Percentiles rank a stretch among this genome's conserved stretches.
Conservation (phyloP, 495 filamentous ascomycete genomes). For the Cercophora samala region DNA sequence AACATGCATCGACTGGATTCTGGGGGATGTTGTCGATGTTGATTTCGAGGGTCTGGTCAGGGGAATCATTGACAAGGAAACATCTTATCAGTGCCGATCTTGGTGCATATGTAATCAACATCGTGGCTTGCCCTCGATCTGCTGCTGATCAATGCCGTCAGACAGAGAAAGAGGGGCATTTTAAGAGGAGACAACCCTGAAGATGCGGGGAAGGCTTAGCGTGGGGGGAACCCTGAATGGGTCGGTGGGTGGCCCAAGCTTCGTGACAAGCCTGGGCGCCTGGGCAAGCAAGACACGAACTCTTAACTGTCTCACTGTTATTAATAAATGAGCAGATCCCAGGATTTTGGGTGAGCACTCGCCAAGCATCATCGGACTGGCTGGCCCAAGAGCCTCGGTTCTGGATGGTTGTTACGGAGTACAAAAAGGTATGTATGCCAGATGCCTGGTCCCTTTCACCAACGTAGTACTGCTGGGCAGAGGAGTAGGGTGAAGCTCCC, state of each 20-base stretch:
- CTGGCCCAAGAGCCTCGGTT: no score
- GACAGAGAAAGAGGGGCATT: background rate
- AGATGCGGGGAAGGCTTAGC: background rate
- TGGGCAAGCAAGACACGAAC: no score
- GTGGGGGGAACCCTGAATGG: background rate
- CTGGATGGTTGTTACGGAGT: no score
- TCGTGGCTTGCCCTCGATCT: background rate
- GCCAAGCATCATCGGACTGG: background rate
- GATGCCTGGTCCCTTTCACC: no score
- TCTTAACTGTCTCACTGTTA: no score
- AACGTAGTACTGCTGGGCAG: no score
- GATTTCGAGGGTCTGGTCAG: no score
- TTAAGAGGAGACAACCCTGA: background rate
- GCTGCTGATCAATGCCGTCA: background rate
- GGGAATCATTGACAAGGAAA: background rate
- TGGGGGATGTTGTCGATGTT: background rate
- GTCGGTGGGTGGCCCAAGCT: background rate
- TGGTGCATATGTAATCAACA: background rate
- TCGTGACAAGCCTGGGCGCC: background rate
- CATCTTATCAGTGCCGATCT: background rate
- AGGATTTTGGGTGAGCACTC: background rate
- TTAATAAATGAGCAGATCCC: background rate
- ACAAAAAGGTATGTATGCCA: no score
- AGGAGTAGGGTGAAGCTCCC: no score
- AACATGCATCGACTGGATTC: background rate